These are phyloP conservation scores for Hygrocybe punicea DNA, from an alignment of 768 basidiomycete genomes.

Conservation along the genomic window DNA sequence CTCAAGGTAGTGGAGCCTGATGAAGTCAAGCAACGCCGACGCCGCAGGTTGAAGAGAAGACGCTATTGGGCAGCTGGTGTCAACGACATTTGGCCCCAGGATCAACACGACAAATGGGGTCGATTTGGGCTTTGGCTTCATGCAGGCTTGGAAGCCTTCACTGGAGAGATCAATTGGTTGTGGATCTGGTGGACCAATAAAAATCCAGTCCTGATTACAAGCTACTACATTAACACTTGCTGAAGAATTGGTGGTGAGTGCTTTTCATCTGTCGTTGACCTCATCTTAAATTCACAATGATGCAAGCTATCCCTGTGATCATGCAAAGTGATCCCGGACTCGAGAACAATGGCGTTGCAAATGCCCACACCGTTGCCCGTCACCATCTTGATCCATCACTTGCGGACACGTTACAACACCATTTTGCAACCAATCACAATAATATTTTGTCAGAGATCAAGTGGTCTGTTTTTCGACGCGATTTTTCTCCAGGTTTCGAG, in stretches of 20 bases:
- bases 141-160: slow-evolving; percentile 26
- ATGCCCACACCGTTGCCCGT: slow-evolving; percentile 38
- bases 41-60: slow-evolving; percentile 15
- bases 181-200: slow-evolving; percentile 35
- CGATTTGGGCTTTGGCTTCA: slow-evolving; percentile 33
- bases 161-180: slow-evolving; percentile 27
- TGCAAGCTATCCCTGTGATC: slow-evolving; percentile 35
- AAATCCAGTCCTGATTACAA: slow-evolving; percentile 27
- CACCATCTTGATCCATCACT: slow-evolving; percentile 41
- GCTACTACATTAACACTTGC: no score
- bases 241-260: slow-evolving; percentile 15
- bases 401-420: slow-evolving; percentile 38
- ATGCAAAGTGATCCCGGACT: slow-evolving; percentile 44
- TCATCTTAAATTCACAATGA: slow-evolving; percentile 3
- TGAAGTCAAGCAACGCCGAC: slow-evolving; percentile 2
- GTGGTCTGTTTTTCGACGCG: slow-evolving; percentile 42
- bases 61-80: slow-evolving; percentile 32
- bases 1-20: slow-evolving; percentile 13
- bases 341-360: slow-evolving; percentile 46
- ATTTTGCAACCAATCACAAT: slow-evolving; percentile 32
- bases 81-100: no score
- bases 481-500: no score
- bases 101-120: no score
- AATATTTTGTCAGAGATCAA: slow-evolving; percentile 44
- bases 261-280: slow-evolving; percentile 2